Evolutionary conservation across 179 eudicot genomes (phyloP), one percentile per base, ranked within the genome.

Genomic region (Spergularia azorica): DNA sequence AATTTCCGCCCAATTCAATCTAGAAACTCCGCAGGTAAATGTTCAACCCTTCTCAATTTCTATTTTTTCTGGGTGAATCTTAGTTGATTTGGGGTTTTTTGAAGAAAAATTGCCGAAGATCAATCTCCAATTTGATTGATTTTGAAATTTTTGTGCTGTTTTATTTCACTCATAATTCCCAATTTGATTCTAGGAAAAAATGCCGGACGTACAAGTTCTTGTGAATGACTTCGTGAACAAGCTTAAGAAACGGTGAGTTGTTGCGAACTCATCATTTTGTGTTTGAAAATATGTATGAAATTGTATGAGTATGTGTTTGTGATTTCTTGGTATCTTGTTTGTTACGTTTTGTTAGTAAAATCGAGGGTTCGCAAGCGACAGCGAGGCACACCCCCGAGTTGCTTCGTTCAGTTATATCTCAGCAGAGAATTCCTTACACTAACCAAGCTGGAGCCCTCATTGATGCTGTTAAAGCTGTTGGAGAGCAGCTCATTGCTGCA

Each of bases 361-460:
- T 95, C 54, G 97, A 95, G 86, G 98, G 98, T 10, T 95, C 98
- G 18, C 93, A 95, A 84, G 87, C 95, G 3, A 89, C 92, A 0
- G 95, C 98, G 11, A 90, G 90, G 88, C 82, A 88, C 59, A 93
- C 97, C 9, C 97, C 95, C 6, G 98, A 93, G 73, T 82, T 95
- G 80, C 91, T 95, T 41, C 86, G 97, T 16, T 91, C 98, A 0
- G 90, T 93, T 72, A 91, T 93, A 64, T 95, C 97, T 12, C 97
- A 91, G 68, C 91, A 87, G 76, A 83, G 98, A 80, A 81, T 93
- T 46, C 95, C 97, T 13, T 84, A 86, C 68, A 86, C 93, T 14
- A 87, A 93, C 74, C 95, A 93, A 82, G 97, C 97, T 3, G 88
- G 80, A 13, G 91, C 97, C 57, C 92, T 93, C 58, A 86, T 93